Conservation (phyloP, 306 rosid genomes). For the Amphicarpaea edgeworthii region DNA sequence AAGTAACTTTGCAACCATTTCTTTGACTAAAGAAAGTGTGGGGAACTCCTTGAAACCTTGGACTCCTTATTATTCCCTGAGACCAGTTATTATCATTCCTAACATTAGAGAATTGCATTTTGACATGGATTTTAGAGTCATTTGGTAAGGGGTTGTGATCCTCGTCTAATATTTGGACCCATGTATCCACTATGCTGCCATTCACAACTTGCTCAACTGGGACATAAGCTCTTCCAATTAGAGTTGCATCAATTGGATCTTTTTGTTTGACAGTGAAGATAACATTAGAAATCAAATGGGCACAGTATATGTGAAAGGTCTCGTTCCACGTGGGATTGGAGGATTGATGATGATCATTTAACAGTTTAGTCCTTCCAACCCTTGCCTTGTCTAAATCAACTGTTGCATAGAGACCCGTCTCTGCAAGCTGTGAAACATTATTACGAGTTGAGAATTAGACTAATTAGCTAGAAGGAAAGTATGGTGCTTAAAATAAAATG, state of each 20-base stretch:
- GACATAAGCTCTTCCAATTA: constrained; percentile 83
- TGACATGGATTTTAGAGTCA: constrained; percentile 62
- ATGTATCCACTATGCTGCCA: constrained; percentile 49
- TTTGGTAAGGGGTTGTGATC: constrained; percentile 49
- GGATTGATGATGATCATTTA: constrained; percentile 40
- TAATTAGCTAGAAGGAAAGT: background rate
- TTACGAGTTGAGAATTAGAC: constrained; percentile 5
- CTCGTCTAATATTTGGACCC: constrained; percentile 65
- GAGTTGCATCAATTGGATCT: constrained; percentile 69
- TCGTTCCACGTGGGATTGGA: constrained; percentile 65
- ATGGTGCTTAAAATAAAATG: background rate
- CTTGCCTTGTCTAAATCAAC: constrained; percentile 79
- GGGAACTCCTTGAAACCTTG: constrained; percentile 67
- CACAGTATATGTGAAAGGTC: constrained; percentile 70
- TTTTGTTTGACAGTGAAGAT: constrained; percentile 75
- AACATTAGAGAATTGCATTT: constrained; percentile 52
- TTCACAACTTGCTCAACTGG: constrained; percentile 57
- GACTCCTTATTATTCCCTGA: constrained; percentile 58
- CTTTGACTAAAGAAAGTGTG: constrained; percentile 67
- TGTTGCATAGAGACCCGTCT: constrained; percentile 71
- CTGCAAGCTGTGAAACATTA: constrained; percentile 50
- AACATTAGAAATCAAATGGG: constrained; percentile 65
- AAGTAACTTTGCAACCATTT: constrained; percentile 64
- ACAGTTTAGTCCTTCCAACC: constrained; percentile 61
- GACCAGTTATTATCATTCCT: constrained; percentile 63